phyloP scores from a whole-genome alignment of 805 yeast genomes.

The Yarrowia porcina region DNA sequence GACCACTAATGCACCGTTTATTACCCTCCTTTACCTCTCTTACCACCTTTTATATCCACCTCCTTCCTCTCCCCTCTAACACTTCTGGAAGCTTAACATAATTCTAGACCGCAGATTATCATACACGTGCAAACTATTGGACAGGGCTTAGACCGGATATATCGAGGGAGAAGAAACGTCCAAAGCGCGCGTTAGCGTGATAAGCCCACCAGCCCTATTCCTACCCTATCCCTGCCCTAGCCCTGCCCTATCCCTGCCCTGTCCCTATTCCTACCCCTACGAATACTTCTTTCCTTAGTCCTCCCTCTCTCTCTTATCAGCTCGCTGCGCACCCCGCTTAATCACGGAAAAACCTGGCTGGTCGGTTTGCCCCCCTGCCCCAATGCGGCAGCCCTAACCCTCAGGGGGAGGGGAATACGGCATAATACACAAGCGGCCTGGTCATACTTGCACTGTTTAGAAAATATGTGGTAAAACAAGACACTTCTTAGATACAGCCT shows the following conservation, averaged over 20 bases:
- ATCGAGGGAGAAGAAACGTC: background rate
- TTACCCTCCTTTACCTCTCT: too few species aligned
- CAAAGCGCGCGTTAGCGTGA: background rate
- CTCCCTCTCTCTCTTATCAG: too few species aligned
- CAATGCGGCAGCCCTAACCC: background rate
- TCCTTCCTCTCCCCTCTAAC: background rate
- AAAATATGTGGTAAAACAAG: too few species aligned
- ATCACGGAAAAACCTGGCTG: slow-evolving; percentile 11
- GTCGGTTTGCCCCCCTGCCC: background rate
- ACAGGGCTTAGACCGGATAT: background rate
- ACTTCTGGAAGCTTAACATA: background rate
- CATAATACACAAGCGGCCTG: background rate
- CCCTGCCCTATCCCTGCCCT: too few species aligned
- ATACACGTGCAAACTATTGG: slow-evolving; percentile 16
- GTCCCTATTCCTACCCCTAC: too few species aligned
- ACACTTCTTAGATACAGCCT: too few species aligned
- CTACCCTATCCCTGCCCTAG: too few species aligned
- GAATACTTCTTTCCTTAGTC: too few species aligned
- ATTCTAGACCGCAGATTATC: background rate
- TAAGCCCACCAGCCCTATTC: too few species aligned
- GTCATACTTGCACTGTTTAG: too few species aligned
- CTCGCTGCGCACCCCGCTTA: background rate
- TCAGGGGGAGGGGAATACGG: background rate
- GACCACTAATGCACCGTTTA: background rate
- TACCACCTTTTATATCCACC: too few species aligned